Percentiles rank a stretch among this genome's conserved stretches.
These are phyloP conservation scores for Vaccinium corymbosum DNA, from an alignment of 148 eudicot genomes.

Conservation along the genomic window DNA sequence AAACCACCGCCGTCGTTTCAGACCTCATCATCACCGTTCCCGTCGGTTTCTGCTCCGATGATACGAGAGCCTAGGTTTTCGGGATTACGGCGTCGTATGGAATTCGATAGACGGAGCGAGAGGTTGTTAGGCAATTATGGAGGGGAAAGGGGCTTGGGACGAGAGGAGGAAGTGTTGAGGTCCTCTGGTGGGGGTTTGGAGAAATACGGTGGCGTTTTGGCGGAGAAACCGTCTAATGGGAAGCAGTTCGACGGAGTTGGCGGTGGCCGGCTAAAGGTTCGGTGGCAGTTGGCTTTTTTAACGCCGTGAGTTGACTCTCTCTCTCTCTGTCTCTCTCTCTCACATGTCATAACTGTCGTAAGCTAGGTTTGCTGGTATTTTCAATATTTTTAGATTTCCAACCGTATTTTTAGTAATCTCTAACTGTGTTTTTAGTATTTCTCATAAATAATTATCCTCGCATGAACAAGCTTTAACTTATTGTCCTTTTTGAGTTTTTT, in stretches of 20 bases:
- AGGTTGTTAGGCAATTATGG: background rate
- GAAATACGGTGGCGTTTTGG: background rate
- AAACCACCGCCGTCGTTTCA: background rate
- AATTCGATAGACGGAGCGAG: constrained; percentile 10
- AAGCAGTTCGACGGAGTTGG: background rate
- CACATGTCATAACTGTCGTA: background rate
- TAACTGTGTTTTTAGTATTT: too few species aligned
- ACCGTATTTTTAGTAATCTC: too few species aligned
- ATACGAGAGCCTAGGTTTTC: constrained; percentile 8
- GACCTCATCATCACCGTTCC: background rate
- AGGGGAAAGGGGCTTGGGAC: background rate
- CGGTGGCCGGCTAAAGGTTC: constrained; percentile 14
- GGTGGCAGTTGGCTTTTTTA: constrained; percentile 28
- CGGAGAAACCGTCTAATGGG: background rate
- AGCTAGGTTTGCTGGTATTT: too few species aligned
- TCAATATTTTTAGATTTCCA: too few species aligned
- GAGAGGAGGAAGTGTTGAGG: background rate
- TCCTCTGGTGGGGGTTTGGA: background rate
- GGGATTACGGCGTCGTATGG: constrained; percentile 24
- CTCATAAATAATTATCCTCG: too few species aligned
- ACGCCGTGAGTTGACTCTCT: constrained; percentile 16
- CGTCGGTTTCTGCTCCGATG: background rate
- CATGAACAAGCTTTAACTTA: too few species aligned
- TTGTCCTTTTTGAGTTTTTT: too few species aligned
- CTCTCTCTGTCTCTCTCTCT: background rate